Conservation (phyloP, 352 stramenopile species). For the Pilasporangium apinafurcum region DNA sequence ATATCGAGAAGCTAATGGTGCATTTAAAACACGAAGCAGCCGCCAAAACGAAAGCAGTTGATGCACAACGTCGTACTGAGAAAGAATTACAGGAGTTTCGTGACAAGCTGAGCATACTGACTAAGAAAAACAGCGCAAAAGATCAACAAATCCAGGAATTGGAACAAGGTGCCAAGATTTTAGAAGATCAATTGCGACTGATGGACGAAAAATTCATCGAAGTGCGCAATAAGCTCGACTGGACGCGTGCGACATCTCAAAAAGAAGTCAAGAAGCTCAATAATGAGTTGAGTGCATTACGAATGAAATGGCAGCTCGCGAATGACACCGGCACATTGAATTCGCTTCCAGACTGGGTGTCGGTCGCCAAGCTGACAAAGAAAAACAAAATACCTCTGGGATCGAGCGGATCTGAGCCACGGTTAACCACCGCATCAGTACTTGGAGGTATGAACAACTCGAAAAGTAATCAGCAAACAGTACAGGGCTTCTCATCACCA, state of each 20-base stretch:
- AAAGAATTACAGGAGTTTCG: slow-evolving; percentile 70
- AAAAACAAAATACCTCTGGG: slow-evolving; percentile 25
- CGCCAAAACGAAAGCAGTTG: slow-evolving; percentile 85
- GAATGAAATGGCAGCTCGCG: slow-evolving; percentile 73
- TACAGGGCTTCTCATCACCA: neutral
- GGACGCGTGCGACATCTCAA: slow-evolving; percentile 81
- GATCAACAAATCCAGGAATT: slow-evolving; percentile 88
- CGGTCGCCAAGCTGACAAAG: slow-evolving; percentile 20
- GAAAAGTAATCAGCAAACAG: slow-evolving; percentile 7
- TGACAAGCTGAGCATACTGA: slow-evolving; percentile 47
- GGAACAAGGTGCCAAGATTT: slow-evolving; percentile 89
- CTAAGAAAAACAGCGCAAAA: slow-evolving; percentile 79
- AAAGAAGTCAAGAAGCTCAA: slow-evolving; percentile 78
- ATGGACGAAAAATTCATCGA: slow-evolving; percentile 98
- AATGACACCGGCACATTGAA: slow-evolving; percentile 43
- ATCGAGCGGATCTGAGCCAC: slow-evolving; percentile 44
- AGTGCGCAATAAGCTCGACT: slow-evolving; percentile 94
- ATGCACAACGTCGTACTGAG: slow-evolving; percentile 69
- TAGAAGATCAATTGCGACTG: slow-evolving; percentile 94
- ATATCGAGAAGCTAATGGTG: slow-evolving; percentile 97
- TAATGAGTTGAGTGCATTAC: slow-evolving; percentile 48
- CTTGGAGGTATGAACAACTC: slow-evolving; percentile 16
- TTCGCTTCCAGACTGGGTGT: slow-evolving; percentile 40
- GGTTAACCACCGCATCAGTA: slow-evolving; percentile 17
- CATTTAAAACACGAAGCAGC: slow-evolving; percentile 94